phyloP scores from a whole-genome alignment of 1,284 basidiomycete species.

The Fistulinella staudtii region DNA sequence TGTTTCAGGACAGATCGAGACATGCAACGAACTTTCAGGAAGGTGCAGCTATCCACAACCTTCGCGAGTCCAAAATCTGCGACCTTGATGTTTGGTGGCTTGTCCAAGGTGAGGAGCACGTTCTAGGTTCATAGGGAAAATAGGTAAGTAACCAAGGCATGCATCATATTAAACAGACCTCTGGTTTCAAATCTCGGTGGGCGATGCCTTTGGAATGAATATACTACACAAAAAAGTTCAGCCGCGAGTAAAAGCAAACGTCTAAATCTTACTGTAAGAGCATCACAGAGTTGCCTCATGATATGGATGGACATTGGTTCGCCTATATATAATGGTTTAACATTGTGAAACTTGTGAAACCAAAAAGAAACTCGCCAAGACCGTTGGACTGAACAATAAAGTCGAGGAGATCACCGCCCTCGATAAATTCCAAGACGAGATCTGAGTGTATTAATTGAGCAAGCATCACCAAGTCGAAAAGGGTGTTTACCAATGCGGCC shows the following conservation, averaged over 20 bases:
- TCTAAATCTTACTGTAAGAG: constrained; percentile 50
- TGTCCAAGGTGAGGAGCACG: constrained; percentile 64
- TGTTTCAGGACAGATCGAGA: background rate
- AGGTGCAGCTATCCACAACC: constrained; percentile 71
- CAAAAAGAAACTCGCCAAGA: constrained; percentile 46
- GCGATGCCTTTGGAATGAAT: constrained; percentile 73
- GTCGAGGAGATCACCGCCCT: constrained; percentile 87
- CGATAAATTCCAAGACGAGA: constrained; percentile 75
- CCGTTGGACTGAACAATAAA: constrained; percentile 61
- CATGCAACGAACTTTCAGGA: constrained; percentile 51
- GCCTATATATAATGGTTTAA: constrained; percentile 34
- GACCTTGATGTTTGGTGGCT: constrained; percentile 71
- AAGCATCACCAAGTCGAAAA: background rate
- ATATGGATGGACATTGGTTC: constrained; percentile 59
- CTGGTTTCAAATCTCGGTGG: constrained; percentile 91
- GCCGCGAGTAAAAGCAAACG: background rate
- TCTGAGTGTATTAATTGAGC: constrained; percentile 38
- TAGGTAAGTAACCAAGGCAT: constrained; percentile 1
- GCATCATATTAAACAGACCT: constrained; percentile 40
- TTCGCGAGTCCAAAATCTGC: constrained; percentile 95
- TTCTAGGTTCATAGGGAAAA: constrained; percentile 42
- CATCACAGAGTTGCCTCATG: constrained; percentile 72
- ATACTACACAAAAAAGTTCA: constrained; percentile 47
- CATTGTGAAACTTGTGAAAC: background rate
- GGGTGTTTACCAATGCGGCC: constrained; percentile 60